Evolutionary conservation across 2,329 filamentous ascomycete species (phyloP), one percentile per base, ranked within the genome.

Genomic region (Stemphylium vesicarium): DNA sequence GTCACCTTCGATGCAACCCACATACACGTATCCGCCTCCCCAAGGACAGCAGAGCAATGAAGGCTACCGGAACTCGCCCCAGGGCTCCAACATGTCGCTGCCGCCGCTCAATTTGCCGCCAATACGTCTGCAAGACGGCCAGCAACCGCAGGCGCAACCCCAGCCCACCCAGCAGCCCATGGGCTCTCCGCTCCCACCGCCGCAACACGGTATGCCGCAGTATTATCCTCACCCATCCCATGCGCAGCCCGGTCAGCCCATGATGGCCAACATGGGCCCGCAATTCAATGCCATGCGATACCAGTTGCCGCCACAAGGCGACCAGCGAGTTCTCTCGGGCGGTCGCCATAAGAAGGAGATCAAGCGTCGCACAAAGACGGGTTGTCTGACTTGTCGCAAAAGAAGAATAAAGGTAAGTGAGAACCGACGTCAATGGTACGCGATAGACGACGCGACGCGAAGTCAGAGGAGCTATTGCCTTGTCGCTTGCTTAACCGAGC

Each of bases 351-450:
- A 85, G 75, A 87, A 89, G 77, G 88, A 91, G 77, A 89, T 91
- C 73, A 91, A 91, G 79, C 82, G 88, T 63, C 82, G 88, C 71
- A 91, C 88, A 53, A 90, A 90, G 77, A 90, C 87, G 1, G 87
- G 87, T n/a, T 91, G 88, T 75, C 57, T 82, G 74, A 82, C 80
- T 18, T 82, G 80, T 78, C 77, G 80, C 60, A 82, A 81, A 64
- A 81, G 88, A 66, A 81, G 88, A 78, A 91, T 91, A 75, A 91
- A 91, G 86, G 88, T 90, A 56, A 71, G 72, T 65, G 61, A 33
- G 8, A 48, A 40, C 59, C 57, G 54, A 62, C 48, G 32, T 62
- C 63, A 63, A 70, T 66, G 64, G 62, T 58, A 55, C 50, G 63
- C 62, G 53, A 59, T 64, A 55, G 54, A 52, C 56, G 63, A 65